Percentiles rank a stretch among this genome's conserved stretches.
These are phyloP conservation scores for Microcyclosporella mali DNA, from an alignment of 2,329 filamentous ascomycete species.

Conservation along the genomic window DNA sequence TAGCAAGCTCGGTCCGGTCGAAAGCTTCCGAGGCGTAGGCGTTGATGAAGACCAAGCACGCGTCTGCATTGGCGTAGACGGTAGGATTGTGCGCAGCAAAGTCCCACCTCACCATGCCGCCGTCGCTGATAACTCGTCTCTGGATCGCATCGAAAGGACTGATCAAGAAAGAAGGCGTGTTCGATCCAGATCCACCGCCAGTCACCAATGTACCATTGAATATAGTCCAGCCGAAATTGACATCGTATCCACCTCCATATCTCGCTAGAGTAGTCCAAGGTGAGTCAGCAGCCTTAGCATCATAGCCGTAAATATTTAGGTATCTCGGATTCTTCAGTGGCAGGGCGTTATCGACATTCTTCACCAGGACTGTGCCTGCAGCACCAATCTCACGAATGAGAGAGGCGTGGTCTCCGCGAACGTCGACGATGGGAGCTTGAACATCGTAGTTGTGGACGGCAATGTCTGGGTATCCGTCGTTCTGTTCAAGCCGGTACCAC, in stretches of 20 bases:
- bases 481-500: conserved; percentile 55
- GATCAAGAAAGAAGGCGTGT: conserved; percentile 16
- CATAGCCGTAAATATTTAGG: conserved; percentile 36
- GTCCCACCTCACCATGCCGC: conserved; percentile 22
- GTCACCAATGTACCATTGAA: conserved; percentile 20
- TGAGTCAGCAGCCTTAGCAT: conserved; percentile 26
- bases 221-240: conserved; percentile 32
- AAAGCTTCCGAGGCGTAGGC: conserved; percentile 24
- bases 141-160: conserved; percentile 22
- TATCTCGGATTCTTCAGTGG: conserved; percentile 44
- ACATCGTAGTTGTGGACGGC: conserved; percentile 17
- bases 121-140: conserved; percentile 15
- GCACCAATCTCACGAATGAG: conserved; percentile 40
- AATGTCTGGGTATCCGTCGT: conserved; percentile 29
- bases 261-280: conserved; percentile 36
- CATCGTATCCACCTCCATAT: conserved; percentile 36
- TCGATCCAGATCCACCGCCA: conserved; percentile 15
- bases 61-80: conserved; percentile 23
- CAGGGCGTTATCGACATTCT: conserved; percentile 54
- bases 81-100: conserved; percentile 22
- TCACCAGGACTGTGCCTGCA: conserved; percentile 55
- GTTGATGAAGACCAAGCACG: conserved; percentile 31
- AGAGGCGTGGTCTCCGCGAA: conserved; percentile 47
- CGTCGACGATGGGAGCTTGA: conserved; percentile 49
- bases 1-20: conserved; percentile 24